Evolutionary conservation across 768 basidiomycete species (phyloP).

Genomic region (Suillus sp.): DNA sequence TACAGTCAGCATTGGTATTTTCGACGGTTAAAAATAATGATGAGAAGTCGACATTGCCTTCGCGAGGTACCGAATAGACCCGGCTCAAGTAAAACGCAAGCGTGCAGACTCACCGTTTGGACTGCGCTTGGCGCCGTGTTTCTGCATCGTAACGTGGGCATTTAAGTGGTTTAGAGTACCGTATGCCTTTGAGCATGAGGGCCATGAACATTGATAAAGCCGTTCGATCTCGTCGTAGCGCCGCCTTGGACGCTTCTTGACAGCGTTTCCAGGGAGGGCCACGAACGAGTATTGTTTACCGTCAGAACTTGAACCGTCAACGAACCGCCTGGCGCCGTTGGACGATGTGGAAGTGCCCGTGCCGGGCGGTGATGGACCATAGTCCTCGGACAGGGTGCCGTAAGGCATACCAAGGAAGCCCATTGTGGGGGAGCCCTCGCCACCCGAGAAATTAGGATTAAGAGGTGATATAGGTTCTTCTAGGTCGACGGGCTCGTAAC

Average conservation of each 20-base stretch:
- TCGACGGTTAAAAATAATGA: not conserved
- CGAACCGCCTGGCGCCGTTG: constrained; percentile 30
- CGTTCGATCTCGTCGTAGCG: constrained; percentile 96
- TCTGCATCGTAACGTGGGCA: constrained; percentile 98
- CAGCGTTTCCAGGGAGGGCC: constrained; percentile 74
- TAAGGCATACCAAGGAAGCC: constrained; percentile 38
- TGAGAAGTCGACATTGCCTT: constrained; percentile 13
- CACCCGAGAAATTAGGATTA: constrained; percentile 53
- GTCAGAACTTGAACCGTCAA: constrained; percentile 39
- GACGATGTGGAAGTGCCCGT: constrained; percentile 64
- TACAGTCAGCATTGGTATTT: constrained; percentile 16
- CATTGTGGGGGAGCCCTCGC: constrained; percentile 38
- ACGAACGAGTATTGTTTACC: constrained; percentile 84
- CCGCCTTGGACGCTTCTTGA: constrained; percentile 82
- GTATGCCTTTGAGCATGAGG: constrained; percentile 78
- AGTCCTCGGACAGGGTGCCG: constrained; percentile 49
- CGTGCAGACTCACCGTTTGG: constrained; percentile 70
- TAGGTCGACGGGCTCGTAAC: constrained; percentile 37
- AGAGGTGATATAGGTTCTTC: constrained; percentile 59
- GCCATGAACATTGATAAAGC: constrained; percentile 85
- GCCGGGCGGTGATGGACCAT: constrained; percentile 63
- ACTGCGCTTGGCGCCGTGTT: constrained; percentile 87
- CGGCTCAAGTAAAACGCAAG: constrained; percentile 10
- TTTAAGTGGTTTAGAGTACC: constrained; percentile 97
- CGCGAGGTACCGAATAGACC: constrained; percentile 14